These are phyloP conservation scores for Blumeria graminis DNA, from an alignment of 2,329 filamentous ascomycete species.

Conservation along the genomic window DNA sequence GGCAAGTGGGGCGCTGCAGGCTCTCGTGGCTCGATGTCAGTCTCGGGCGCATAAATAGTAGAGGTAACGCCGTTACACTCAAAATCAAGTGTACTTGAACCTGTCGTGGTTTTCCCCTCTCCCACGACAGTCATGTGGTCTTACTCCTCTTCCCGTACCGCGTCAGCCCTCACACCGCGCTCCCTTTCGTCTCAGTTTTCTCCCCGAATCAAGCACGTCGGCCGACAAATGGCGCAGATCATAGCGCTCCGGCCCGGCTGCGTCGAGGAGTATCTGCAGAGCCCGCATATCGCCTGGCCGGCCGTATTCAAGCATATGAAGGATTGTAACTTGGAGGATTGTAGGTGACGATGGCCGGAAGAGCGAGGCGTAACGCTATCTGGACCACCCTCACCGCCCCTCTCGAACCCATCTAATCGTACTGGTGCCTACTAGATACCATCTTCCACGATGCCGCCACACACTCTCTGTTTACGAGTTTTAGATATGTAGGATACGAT, in stretches of 20 bases:
- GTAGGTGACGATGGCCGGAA: conserved; percentile 19
- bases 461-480: conserved; percentile 44
- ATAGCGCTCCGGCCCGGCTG: conserved; percentile 44
- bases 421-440: conserved; percentile 23
- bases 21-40: too few relatives aligned
- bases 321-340: conserved; percentile 51
- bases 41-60: too few relatives aligned
- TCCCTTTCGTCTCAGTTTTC: conserved; percentile 4
- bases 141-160: conserved; percentile 5
- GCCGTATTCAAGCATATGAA: conserved; percentile 55
- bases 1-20: too few relatives aligned
- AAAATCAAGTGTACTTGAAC: too few relatives aligned
- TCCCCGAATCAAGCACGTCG: conserved; percentile 17
- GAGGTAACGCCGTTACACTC: too few relatives aligned
- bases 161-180: conserved; percentile 3
- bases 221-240: conserved; percentile 43
- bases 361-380: neutral
- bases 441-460: conserved; percentile 43
- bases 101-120: too few relatives aligned
- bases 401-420: too few relatives aligned
- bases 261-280: conserved; percentile 46
- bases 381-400: neutral
- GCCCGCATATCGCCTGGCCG: conserved; percentile 52
- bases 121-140: conserved; percentile 7
- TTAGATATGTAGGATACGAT: conserved; percentile 56